Conservation (phyloP, 1,284 basidiomycete species). For the Malassezia pachydermatis region DNA sequence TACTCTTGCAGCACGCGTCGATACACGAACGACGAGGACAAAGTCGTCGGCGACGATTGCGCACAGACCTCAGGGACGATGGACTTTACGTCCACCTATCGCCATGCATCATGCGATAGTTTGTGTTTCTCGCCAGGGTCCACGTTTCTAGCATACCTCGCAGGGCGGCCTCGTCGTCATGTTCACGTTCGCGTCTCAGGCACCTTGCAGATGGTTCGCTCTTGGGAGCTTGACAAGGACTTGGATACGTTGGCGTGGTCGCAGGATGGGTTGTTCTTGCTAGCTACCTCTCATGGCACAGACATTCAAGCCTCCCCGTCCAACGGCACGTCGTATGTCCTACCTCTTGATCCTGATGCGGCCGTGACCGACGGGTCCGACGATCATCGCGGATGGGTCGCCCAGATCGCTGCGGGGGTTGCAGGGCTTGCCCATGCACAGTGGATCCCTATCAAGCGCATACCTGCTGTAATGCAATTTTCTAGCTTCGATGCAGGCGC, state of each 20-base stretch:
- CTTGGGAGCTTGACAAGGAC: slow-evolving; percentile 26
- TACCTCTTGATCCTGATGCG: slow-evolving; percentile 35
- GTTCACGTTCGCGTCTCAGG: slow-evolving; percentile 30
- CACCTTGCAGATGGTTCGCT: slow-evolving; percentile 36
- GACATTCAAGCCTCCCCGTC: slow-evolving; percentile 12
- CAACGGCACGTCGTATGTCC: slow-evolving; percentile 28
- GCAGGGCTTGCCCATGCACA: slow-evolving; percentile 28
- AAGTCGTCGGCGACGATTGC: too few species aligned
- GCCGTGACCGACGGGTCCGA: slow-evolving; percentile 33
- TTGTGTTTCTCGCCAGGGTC: slow-evolving; percentile 39
- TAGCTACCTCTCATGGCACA: slow-evolving; percentile 12
- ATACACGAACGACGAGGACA: too few species aligned
- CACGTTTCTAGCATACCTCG: slow-evolving; percentile 35
- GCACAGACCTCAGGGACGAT: slow-evolving; percentile 14
- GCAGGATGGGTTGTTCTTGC: slow-evolving; percentile 28
- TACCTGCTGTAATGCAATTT: slow-evolving; percentile 14
- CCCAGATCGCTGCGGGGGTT: slow-evolving; percentile 28
- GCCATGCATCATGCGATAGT: slow-evolving; percentile 29
- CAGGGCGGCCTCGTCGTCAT: slow-evolving; percentile 14
- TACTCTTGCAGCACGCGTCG: neutral
- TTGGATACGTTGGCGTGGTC: slow-evolving; percentile 33
- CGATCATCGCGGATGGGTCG: slow-evolving; percentile 34
- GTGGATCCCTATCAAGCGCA: slow-evolving; percentile 22
- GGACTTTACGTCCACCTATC: slow-evolving; percentile 37
- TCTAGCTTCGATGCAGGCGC: neutral